phyloP scores from a whole-genome alignment of 2,329 filamentous ascomycete species.

The Mycosphaerella sp. region DNA sequence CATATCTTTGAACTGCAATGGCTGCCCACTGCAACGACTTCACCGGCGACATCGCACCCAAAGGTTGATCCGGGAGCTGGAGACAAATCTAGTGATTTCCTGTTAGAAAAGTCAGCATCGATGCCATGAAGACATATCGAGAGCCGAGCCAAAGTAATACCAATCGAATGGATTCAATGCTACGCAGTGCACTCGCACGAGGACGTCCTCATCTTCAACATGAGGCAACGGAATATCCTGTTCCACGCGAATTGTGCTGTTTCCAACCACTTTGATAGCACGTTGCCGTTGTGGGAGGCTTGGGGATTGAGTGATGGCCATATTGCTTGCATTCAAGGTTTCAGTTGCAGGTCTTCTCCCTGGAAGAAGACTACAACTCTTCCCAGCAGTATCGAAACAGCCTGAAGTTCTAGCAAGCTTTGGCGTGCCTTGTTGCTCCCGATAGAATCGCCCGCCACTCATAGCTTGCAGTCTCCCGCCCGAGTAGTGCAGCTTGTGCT shows the following conservation, averaged over 20 bases:
- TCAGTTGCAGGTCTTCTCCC: not conserved
- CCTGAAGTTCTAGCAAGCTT: not conserved
- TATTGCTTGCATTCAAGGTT: not conserved
- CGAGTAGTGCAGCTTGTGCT: not conserved
- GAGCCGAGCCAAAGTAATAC: not conserved
- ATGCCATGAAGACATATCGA: not conserved
- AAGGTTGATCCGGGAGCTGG: constrained; percentile 18
- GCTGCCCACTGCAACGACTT: constrained; percentile 16
- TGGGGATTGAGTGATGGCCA: constrained; percentile 9
- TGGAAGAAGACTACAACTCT: not conserved
- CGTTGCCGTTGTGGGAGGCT: constrained; percentile 13
- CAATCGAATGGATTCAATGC: constrained; percentile 22
- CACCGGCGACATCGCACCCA: constrained; percentile 20
- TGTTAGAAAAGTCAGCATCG: not conserved
- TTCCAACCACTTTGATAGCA: constrained; percentile 17
- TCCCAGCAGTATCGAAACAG: not conserved
- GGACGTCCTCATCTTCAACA: constrained; percentile 14
- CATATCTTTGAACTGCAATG: constrained; percentile 9
- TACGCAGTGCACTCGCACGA: constrained; percentile 18
- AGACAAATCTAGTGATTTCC: constrained; percentile 21
- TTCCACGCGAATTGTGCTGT: constrained; percentile 12
- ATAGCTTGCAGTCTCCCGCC: not conserved
- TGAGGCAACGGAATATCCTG: constrained; percentile 12
- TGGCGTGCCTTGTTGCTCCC: not conserved
- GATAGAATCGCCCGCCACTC: not conserved